Conservation (phyloP, 768 basidiomycete genomes). For the Mycena floridula region DNA sequence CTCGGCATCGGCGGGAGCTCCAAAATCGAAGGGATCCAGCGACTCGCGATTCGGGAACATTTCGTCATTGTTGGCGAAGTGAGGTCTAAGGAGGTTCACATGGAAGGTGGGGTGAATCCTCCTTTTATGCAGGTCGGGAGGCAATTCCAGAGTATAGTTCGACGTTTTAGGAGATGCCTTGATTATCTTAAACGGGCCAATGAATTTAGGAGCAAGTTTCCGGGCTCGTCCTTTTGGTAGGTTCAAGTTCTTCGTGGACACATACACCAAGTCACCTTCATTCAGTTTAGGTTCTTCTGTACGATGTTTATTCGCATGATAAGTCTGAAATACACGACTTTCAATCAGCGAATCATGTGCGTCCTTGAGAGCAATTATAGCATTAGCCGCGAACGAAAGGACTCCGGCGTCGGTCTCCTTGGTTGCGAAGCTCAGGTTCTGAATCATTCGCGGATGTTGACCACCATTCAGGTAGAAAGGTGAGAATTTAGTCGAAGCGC, state of each 20-base stretch:
- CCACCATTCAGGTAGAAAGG: constrained; percentile 20
- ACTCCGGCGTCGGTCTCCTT: constrained; percentile 10
- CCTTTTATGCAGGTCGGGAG: no score
- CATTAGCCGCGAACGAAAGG: constrained; percentile 10
- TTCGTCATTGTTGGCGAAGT: no score
- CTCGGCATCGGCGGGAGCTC: no score
- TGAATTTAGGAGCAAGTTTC: no score
- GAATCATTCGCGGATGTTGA: constrained; percentile 9
- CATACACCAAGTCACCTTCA: constrained; percentile 17
- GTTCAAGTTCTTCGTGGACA: constrained; percentile 24
- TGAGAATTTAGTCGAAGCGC: constrained; percentile 14
- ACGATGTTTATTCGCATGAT: constrained; percentile 16
- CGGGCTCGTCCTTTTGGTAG: no score
- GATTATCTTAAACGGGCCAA: no score
- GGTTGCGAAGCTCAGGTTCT: neutral
- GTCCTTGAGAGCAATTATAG: constrained; percentile 6
- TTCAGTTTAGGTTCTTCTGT: constrained; percentile 1
- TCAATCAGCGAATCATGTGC: constrained; percentile 23
- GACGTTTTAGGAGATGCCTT: no score
- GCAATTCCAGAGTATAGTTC: no score
- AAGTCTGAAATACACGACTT: constrained; percentile 11
- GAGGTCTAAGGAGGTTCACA: no score
- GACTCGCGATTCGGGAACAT: no score
- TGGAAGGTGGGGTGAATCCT: no score
- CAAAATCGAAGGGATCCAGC: no score